These are phyloP conservation scores for Suhomyces chickasaworum DNA, from an alignment of 1,139 yeast genomes.

Conservation along the genomic window DNA sequence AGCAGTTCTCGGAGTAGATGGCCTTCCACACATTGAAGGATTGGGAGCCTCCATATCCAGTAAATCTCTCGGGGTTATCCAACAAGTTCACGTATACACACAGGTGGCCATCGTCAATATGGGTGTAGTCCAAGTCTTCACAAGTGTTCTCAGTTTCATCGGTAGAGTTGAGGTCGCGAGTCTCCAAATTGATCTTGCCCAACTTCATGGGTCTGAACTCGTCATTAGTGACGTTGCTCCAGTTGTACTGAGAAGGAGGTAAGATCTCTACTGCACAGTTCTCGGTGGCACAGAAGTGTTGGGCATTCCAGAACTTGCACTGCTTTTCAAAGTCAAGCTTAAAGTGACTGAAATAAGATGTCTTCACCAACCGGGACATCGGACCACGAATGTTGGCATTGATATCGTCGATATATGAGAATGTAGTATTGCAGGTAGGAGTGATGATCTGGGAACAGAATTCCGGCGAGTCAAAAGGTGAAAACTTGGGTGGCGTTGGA, in stretches of 20 bases:
- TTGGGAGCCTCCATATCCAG: slow-evolving; percentile 94
- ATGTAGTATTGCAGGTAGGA: slow-evolving; percentile 50
- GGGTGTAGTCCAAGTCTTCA: slow-evolving; percentile 55
- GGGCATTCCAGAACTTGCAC: slow-evolving; percentile 88
- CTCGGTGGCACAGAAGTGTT: slow-evolving; percentile 85
- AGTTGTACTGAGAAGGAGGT: slow-evolving; percentile 48
- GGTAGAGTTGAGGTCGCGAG: slow-evolving; percentile 9
- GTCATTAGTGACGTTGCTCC: slow-evolving; percentile 67
- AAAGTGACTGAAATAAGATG: slow-evolving; percentile 82
- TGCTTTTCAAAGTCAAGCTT: slow-evolving; percentile 81
- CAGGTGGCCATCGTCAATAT: slow-evolving; percentile 59
- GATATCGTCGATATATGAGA: slow-evolving; percentile 44
- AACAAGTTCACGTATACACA: slow-evolving; percentile 83
- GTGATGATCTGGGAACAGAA: slow-evolving; percentile 52
- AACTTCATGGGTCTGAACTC: slow-evolving; percentile 72
- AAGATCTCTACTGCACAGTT: slow-evolving; percentile 90
- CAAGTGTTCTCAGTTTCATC: slow-evolving; percentile 33
- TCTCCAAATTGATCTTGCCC: slow-evolving; percentile 45
- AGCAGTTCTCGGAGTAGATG: slow-evolving; percentile 90
- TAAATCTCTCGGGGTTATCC: slow-evolving; percentile 92
- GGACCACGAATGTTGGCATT: slow-evolving; percentile 47
- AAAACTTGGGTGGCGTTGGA: slow-evolving; percentile 18
- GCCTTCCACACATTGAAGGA: slow-evolving; percentile 92
- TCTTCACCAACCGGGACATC: slow-evolving; percentile 57
- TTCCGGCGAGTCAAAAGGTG: slow-evolving; percentile 50